Percentiles rank a stretch among this genome's conserved stretches.
phyloP scores from a whole-genome alignment of 306 rosid genomes.

The Vicia sativa region DNA sequence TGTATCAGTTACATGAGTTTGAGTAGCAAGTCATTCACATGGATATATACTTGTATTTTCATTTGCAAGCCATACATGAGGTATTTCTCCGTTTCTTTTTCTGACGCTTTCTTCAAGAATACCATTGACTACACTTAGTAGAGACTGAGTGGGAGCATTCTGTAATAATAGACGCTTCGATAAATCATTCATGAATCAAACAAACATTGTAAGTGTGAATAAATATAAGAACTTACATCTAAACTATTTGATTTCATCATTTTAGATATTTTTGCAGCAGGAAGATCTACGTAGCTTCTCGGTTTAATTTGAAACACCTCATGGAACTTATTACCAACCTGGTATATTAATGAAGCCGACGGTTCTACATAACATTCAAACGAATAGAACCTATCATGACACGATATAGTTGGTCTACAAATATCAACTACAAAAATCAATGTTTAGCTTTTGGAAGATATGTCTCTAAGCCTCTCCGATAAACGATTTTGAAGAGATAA shows the following conservation, averaged over 20 bases:
- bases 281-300: conserved; percentile 74
- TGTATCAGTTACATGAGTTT: conserved; percentile 9
- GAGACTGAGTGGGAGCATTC: conserved; percentile 98
- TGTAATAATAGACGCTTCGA: conserved; percentile 66
- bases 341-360: no score
- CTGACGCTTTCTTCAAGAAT: conserved; percentile 88
- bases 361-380: no score
- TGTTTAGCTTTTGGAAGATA: no score
- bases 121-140: conserved; percentile 80
- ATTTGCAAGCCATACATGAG: no score
- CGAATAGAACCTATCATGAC: no score
- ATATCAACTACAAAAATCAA: no score
- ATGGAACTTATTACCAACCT: no score
- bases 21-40: conserved; percentile 34
- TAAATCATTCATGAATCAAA: conserved; percentile 54
- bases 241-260: conserved; percentile 84
- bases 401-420: no score
- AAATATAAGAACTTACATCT: conserved; percentile 56
- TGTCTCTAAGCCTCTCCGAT: no score
- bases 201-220: background rate
- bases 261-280: conserved; percentile 75
- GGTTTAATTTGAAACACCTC: conserved; percentile 87
- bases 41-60: no score
- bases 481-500: no score
- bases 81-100: conserved; percentile 81